Percentiles rank a stretch among this genome's conserved stretches.
phyloP scores from a whole-genome alignment of 2,329 filamentous ascomycete genomes.

The Chrysosporium queenslandicum region DNA sequence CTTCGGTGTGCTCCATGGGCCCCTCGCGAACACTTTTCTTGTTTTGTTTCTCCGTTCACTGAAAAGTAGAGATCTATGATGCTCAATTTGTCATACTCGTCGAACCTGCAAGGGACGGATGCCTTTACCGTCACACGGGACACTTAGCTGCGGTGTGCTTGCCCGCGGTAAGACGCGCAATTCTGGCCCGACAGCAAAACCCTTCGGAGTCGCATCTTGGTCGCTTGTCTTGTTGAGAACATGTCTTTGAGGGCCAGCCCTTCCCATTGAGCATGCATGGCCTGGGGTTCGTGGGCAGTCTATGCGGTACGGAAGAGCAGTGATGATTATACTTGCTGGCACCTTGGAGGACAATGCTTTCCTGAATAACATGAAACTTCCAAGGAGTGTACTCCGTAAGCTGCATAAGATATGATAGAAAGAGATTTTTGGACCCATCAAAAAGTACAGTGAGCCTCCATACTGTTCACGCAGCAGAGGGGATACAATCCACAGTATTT shows the following conservation, averaged over 20 bases:
- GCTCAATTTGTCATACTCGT: too few species aligned
- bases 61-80: too few species aligned
- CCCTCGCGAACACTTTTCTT: neutral
- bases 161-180: neutral
- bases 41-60: too few species aligned
- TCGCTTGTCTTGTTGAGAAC: neutral
- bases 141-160: neutral
- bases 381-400: too few species aligned
- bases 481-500: neutral
- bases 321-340: neutral
- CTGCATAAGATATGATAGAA: too few species aligned
- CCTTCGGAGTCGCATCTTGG: neutral
- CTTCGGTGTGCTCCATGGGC: neutral
- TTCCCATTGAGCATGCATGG: too few species aligned
- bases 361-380: too few species aligned
- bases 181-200: neutral
- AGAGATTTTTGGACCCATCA: neutral
- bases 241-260: too few species aligned
- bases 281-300: too few species aligned
- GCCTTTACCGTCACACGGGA: neutral
- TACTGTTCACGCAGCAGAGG: neutral
- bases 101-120: constrained; percentile 5
- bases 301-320: too few species aligned
- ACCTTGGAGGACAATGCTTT: too few species aligned
- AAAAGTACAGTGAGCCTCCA: neutral